Evolutionary conservation across 2,329 filamentous ascomycete genomes (phyloP), one percentile per base, ranked within the genome.

Genomic region (Calonectria honghensis): DNA sequence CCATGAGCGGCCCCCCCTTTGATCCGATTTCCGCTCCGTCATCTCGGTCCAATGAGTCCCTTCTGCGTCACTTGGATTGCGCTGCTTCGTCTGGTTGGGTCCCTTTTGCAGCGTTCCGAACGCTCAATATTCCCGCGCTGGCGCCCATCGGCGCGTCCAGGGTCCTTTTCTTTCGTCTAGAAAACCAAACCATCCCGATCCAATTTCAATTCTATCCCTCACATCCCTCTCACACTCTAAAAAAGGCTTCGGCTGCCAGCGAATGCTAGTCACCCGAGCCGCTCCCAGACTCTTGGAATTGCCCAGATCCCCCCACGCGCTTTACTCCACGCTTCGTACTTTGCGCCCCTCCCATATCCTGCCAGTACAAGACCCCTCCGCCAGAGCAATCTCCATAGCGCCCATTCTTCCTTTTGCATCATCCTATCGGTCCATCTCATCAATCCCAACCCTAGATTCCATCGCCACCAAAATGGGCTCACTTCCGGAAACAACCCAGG

Each of bases 381-480:
- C 66, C 57, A 69, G 50, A 65, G 20, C 65, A 64, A 64, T 72
- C 63, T 32, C 54, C 45, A 39, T 65, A 73, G 37, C 65, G 24
- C 61, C 71, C 11, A 48, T 35, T 66, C 45, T 66, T 50, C 57
- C 27, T 35, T 41, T 65, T 74, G 48, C 67, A 72, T 70, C 57
- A 31, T 57, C 51, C n/a, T 70, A 64, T 69, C 59, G 41, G 65
- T 35, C 65, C 70, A 73, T 73, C 41, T 70, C 54, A 65, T 65
- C 27, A 45, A 35, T 24, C 39, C 39, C 69, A 78, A 59, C 61
- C 27, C 54, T 52, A 75, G 54, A 77, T 50, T 75, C 75, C 61
- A 75, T 50, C 65, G 45, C 71, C 64, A 70, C 76, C 72, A 81
- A 61, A 27, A 85, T 85, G 83, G 82, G 79, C 52, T 83, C 83